Evolutionary conservation across 1,139 yeast species (phyloP), one percentile per base, ranked within the genome.

Genomic region (Yamadazyma triangularis): DNA sequence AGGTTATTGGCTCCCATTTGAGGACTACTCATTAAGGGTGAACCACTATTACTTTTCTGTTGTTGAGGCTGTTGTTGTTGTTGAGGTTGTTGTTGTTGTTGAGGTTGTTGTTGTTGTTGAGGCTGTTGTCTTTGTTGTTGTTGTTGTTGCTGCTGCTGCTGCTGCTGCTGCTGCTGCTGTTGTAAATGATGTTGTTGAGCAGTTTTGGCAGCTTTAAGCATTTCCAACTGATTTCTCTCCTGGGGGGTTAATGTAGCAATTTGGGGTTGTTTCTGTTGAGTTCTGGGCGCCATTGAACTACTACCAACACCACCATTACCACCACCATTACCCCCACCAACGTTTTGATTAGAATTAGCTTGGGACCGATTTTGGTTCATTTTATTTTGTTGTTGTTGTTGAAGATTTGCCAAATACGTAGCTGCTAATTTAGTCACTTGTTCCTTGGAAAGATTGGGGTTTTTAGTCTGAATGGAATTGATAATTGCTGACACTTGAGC

Each of bases 351-450:
- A 31, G 41, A 22, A 10, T 25, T 34, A 23, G 51, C 48, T n/a
- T n/a, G n/a, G n/a, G n/a, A n/a, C n/a, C n/a, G n/a, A n/a, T n/a
- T n/a, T 36, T 63, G 64, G 44, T 47, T 65, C 13, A 46, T 46
- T 29, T 57, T 45, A 29, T 54, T 53, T 31, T 63, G 70, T 35
- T 69, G 75, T 35, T 73, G 77, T 33, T 68, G 73, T 42, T 73
- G 80, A 19, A 73, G 54, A 38, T 67, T 73, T 3, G 84, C 83
- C 36, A 82, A 59, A 47, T 80, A 81, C 19, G 79, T 75, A 6
- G 84, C 85, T 0, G 89, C 89, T 38, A 79, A 60, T 43, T 78
- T 76, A 0, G 86, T 78, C 2, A 81, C 88, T 44, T 82, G 87
- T 35, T 79, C 85, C 39, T 79, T 78, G 2, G 81, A 65, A 48